Evolutionary conservation across 2,329 filamentous ascomycete genomes (phyloP).

Genomic region (Trichoderma afroharzianum): DNA sequence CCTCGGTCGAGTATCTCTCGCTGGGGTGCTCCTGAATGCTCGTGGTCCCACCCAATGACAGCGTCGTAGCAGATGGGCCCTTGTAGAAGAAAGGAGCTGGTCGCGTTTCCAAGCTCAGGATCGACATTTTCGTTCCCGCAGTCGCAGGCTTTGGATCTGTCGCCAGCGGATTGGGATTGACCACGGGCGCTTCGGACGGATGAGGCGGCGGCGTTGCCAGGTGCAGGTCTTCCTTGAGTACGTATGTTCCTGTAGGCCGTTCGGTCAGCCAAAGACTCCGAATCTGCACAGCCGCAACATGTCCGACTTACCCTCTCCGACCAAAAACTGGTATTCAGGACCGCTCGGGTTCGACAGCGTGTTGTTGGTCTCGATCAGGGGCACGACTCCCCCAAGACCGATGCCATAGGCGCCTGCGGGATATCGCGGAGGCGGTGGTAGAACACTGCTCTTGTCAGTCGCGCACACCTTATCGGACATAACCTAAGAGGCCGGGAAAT

Average conservation of each 20-base stretch:
- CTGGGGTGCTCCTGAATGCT: conserved; percentile 61
- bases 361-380: conserved; percentile 93
- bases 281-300: not conserved
- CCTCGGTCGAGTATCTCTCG: conserved; percentile 60
- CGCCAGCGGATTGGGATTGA: conserved; percentile 86
- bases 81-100: conserved; percentile 55
- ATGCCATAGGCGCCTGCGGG: conserved; percentile 69
- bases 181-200: conserved; percentile 82
- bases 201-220: conserved; percentile 93
- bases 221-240: conserved; percentile 84
- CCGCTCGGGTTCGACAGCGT: conserved; percentile 74
- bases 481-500: not conserved
- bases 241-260: conserved; percentile 69
- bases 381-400: conserved; percentile 63
- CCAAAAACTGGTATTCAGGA: conserved; percentile 83
- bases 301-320: conserved; percentile 72
- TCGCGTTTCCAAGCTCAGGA: conserved; percentile 67
- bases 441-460: conserved; percentile 53
- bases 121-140: conserved; percentile 77
- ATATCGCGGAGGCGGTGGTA: conserved; percentile 84
- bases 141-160: conserved; percentile 82
- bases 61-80: conserved; percentile 48
- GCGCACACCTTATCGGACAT: conserved; percentile 8
- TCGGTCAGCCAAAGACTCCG: conserved; percentile 15
- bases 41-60: conserved; percentile 42